Evolutionary conservation across 805 yeast species (phyloP).

Genomic region (Candida ficus): DNA sequence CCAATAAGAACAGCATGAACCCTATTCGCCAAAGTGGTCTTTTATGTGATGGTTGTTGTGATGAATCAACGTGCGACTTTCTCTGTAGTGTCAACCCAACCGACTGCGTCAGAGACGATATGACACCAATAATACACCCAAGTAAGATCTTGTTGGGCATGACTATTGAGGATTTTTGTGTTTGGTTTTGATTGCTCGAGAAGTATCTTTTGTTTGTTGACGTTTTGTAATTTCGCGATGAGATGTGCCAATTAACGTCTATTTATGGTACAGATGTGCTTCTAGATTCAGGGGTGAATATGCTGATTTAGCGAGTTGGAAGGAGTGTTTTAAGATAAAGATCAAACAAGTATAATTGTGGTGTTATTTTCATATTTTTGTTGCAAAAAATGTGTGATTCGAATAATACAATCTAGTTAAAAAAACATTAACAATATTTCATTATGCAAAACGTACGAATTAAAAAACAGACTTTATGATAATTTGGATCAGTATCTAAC

Average conservation of each 20-base stretch:
- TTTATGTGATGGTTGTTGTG: slow-evolving; percentile 9
- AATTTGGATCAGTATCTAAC: slow-evolving; percentile 60
- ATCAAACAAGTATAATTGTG: too few relatives aligned
- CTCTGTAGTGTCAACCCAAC: slow-evolving; percentile 80
- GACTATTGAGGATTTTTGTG: neutral
- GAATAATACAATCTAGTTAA: too few relatives aligned
- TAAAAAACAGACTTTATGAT: neutral
- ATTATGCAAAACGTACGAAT: neutral
- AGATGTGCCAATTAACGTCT: neutral
- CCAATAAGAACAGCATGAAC: slow-evolving; percentile 58
- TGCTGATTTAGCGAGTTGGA: too few relatives aligned
- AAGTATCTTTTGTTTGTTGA: neutral
- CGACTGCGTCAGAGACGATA: slow-evolving; percentile 76
- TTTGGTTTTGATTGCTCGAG: neutral
- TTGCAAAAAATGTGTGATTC: too few relatives aligned
- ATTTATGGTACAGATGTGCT: too few relatives aligned
- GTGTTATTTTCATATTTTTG: too few relatives aligned
- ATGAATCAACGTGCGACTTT: slow-evolving; percentile 54
- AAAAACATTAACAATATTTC: neutral
- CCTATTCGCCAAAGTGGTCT: slow-evolving; percentile 68
- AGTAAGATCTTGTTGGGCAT: slow-evolving; percentile 31
- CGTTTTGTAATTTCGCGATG: neutral
- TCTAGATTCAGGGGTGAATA: too few relatives aligned
- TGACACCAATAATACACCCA: slow-evolving; percentile 66
- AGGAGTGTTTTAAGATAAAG: too few relatives aligned